Conservation (phyloP, 768 basidiomycete species). For the Pisolithus microcarpus region DNA sequence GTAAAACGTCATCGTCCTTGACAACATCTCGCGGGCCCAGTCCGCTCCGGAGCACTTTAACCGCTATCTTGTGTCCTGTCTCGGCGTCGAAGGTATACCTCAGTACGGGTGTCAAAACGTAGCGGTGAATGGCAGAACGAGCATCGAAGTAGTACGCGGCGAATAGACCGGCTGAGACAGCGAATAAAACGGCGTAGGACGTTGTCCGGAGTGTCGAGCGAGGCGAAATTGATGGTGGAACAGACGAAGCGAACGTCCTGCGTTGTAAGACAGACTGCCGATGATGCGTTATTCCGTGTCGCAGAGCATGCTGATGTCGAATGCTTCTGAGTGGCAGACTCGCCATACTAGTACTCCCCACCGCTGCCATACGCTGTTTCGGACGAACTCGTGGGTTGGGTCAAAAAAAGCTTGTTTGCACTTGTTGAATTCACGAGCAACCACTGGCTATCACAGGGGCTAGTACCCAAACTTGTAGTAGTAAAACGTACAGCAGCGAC, state of each 20-base stretch:
- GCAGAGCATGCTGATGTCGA: constrained; percentile 14
- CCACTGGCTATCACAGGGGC: neutral
- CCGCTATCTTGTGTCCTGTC: constrained; percentile 75
- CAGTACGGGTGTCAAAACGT: constrained; percentile 71
- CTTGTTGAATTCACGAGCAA: constrained; percentile 7
- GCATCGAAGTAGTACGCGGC: constrained; percentile 84
- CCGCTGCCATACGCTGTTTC: neutral
- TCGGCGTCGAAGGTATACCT: constrained; percentile 74
- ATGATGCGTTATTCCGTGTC: constrained; percentile 5
- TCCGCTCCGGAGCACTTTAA: constrained; percentile 68
- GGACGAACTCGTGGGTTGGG: neutral
- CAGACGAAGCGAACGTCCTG: constrained; percentile 10
- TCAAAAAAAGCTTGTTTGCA: constrained; percentile 4
- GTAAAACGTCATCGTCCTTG: constrained; percentile 60
- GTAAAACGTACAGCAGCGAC: no score
- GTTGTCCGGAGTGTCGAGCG: constrained; percentile 32
- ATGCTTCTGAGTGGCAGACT: constrained; percentile 12
- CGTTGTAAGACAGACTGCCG: constrained; percentile 3
- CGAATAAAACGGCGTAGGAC: constrained; percentile 49
- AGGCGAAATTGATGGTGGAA: constrained; percentile 8
- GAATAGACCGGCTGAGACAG: constrained; percentile 58
- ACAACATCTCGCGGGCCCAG: constrained; percentile 72
- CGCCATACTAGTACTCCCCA: constrained; percentile 11
- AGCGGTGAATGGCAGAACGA: constrained; percentile 81
- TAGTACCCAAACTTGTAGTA: no score